A percentile compares a stretch with the other conserved stretches of the same genome.
phyloP scores from a whole-genome alignment of 2,329 filamentous ascomycete species.

The Pestalotiopsis sp. region DNA sequence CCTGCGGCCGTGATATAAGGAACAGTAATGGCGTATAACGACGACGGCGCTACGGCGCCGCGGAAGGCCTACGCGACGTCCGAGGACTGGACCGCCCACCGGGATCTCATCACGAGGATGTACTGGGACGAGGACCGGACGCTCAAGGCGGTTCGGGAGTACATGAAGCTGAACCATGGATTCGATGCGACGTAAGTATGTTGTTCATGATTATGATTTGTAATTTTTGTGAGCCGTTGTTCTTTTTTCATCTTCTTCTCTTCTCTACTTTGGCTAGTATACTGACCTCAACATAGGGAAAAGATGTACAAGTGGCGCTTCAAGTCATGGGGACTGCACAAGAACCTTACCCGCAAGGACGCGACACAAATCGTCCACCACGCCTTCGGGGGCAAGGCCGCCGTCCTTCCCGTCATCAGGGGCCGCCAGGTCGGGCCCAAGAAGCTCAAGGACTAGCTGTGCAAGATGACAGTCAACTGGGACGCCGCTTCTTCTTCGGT shows the following conservation, averaged over 20 bases:
- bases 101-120: not conserved
- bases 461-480: not conserved
- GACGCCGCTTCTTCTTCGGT: not conserved
- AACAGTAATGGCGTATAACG: not conserved
- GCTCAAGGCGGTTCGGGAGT: not conserved
- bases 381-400: not conserved
- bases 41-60: not conserved
- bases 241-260: too few relatives aligned
- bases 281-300: not conserved
- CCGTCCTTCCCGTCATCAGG: not conserved
- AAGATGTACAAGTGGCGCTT: slow-evolving; percentile 1
- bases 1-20: not conserved
- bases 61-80: not conserved
- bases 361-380: not conserved
- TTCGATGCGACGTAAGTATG: not conserved
- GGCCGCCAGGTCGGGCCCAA: not conserved
- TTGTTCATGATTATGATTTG: too few relatives aligned
- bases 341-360: not conserved
- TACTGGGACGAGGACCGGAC: not conserved
- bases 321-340: not conserved
- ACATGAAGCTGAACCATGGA: not conserved
- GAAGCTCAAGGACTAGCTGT: not conserved
- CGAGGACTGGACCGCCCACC: not conserved
- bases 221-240: too few relatives aligned
- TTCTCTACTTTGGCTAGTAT: not conserved